phyloP scores from a whole-genome alignment of 139 green algal genomes.

The Klebsormidium nitens region DNA sequence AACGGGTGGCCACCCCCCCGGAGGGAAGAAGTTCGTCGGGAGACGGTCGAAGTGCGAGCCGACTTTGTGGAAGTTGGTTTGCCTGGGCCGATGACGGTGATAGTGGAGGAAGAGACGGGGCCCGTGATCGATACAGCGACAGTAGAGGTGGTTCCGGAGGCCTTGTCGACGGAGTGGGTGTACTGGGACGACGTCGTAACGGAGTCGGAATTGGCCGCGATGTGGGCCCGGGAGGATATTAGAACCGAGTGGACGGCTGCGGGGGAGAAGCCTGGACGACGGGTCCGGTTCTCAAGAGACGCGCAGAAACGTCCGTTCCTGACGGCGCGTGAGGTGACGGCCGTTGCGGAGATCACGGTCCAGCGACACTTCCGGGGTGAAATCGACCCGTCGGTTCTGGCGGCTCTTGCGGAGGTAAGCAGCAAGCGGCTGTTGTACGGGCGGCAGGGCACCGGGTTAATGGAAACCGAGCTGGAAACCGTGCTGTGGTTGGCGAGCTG shows the following conservation, averaged over 20 bases:
- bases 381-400: constrained; percentile 9
- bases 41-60: too few relatives aligned
- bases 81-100: too few relatives aligned
- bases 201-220: too few relatives aligned
- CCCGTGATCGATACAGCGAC: too few relatives aligned
- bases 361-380: constrained; percentile 3
- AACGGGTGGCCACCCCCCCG: too few relatives aligned
- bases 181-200: too few relatives aligned
- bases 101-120: too few relatives aligned
- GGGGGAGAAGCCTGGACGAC: constrained; percentile 13
- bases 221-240: too few relatives aligned
- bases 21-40: too few relatives aligned
- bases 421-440: constrained; percentile 23
- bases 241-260: constrained; percentile 15
- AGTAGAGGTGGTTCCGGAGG: too few relatives aligned
- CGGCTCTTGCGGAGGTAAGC: constrained; percentile 1
- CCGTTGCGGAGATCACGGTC: constrained; percentile 16
- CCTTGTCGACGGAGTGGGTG: too few relatives aligned
- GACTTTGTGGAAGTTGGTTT: too few relatives aligned
- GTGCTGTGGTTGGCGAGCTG: constrained; percentile 7
- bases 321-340: constrained; percentile 1
- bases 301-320: constrained; percentile 11
- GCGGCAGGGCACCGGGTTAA: constrained; percentile 11
- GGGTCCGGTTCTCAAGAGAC: constrained; percentile 23
- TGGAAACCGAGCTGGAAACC: constrained; percentile 11